Percentiles rank a stretch among this genome's conserved stretches.
Conservation (phyloP, 352 stramenopile genomes). For the Pythium insidiosum region DNA sequence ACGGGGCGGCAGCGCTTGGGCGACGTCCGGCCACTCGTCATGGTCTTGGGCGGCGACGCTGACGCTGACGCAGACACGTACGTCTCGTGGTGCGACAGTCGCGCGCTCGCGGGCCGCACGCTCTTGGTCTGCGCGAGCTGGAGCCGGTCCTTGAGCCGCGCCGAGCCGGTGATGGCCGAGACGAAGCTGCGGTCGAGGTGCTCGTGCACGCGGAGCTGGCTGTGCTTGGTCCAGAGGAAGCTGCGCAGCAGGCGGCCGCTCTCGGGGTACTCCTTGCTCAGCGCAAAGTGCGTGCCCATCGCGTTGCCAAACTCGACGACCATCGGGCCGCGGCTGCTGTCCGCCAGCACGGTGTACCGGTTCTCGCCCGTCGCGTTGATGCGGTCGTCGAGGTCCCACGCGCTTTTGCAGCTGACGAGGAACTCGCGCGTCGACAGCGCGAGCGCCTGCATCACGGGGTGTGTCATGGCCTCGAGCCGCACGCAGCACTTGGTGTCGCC, state of each 20-base stretch:
- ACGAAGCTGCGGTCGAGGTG: slow-evolving; percentile 72
- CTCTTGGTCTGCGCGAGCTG: slow-evolving; percentile 41
- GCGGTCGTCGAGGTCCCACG: slow-evolving; percentile 71
- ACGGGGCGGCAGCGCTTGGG: slow-evolving; percentile 58
- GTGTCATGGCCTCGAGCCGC: slow-evolving; percentile 40
- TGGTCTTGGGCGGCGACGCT: slow-evolving; percentile 3
- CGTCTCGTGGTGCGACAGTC: background rate
- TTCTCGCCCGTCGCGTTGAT: slow-evolving; percentile 69
- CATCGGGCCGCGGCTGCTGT: slow-evolving; percentile 67
- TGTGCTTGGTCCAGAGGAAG: slow-evolving; percentile 50
- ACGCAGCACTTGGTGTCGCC: slow-evolving; percentile 60
- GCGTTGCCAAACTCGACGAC: slow-evolving; percentile 81
- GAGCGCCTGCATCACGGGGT: slow-evolving; percentile 27
- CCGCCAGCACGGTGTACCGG: slow-evolving; percentile 69
- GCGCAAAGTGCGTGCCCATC: slow-evolving; percentile 54
- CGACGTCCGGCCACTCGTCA: slow-evolving; percentile 35
- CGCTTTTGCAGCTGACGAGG: slow-evolving; percentile 62
- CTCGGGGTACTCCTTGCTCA: slow-evolving; percentile 47
- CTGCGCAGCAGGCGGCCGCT: slow-evolving; percentile 38
- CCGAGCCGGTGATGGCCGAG: slow-evolving; percentile 50
- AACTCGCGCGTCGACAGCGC: slow-evolving; percentile 28
- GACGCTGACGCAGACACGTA: too few relatives aligned
- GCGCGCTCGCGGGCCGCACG: too few relatives aligned
- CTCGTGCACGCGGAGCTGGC: slow-evolving; percentile 52
- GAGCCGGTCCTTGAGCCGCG: slow-evolving; percentile 36